Conservation (phyloP, 1,139 yeast genomes). For the Hyphopichia buzzinii region DNA sequence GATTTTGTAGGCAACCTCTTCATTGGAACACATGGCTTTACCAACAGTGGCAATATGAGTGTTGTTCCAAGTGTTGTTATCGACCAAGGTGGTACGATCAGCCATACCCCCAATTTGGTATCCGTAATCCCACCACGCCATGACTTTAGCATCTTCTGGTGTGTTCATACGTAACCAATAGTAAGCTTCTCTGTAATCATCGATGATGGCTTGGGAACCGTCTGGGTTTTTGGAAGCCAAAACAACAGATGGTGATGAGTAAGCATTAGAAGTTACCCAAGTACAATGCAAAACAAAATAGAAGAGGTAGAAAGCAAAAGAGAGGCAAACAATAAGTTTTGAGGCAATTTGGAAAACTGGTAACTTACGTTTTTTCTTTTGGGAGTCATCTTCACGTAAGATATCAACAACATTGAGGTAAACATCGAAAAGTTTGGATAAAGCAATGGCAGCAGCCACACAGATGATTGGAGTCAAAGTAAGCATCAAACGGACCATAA, state of each 20-base stretch:
- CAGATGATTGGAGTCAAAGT: conserved; percentile 96
- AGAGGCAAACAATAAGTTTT: conserved; percentile 60
- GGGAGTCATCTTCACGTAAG: conserved; percentile 15
- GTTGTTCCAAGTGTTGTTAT: conserved; percentile 99
- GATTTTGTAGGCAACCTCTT: conserved; percentile 84
- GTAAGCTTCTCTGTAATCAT: conserved; percentile 98
- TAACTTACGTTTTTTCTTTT: conserved; percentile 12
- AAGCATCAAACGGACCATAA: conserved; percentile 97
- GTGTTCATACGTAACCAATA: conserved; percentile 99
- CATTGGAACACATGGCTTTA: conserved; percentile 91
- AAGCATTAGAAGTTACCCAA: conserved; percentile 95
- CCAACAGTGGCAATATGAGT: conserved; percentile 99
- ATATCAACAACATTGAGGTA: conserved; percentile 67
- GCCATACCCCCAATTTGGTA: conserved; percentile 99
- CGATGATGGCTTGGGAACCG: conserved; percentile 83
- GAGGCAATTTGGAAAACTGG: conserved; percentile 46
- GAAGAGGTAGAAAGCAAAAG: conserved; percentile 73
- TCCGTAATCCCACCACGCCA: conserved; percentile 99
- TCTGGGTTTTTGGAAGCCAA: conserved; percentile 81
- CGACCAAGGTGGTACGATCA: conserved; percentile 96
- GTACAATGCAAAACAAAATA: conserved; percentile 93
- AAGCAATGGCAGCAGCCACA: conserved; percentile 83
- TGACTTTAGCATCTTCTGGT: conserved; percentile 89
- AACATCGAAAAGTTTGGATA: conserved; percentile 80
- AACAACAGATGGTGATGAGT: conserved; percentile 97